Base-by-base conservation (phyloP, 2,329 filamentous ascomycete genomes). In the Fusarium drepaniforme region DNA sequence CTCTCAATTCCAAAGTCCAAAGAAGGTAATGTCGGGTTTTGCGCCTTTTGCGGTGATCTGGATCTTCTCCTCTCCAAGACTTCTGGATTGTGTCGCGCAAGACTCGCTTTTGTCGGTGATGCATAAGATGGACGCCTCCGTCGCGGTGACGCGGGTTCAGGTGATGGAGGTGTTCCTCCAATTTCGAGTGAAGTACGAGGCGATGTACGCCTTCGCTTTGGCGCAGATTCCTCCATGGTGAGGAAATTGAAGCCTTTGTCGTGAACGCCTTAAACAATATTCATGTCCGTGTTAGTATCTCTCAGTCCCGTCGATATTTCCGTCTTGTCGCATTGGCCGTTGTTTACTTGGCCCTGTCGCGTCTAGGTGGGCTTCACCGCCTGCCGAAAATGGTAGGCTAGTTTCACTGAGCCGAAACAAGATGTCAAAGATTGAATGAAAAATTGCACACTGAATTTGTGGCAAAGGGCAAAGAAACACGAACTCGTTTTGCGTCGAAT, bases 101-200 rank as follows among this genome's bases (percentile, higher is more conserved):
- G 82, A 76, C 90, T 93, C 15, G 91, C 87, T 79, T 87, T 90
- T 0, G 91, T 93, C 0, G 92, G 91, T n/a, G 91, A 93, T 64
- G 89, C 89, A 78, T 91, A 93, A 1, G 91, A 93, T 1, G 89
- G 87, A 1, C 87, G 86, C 57, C 78, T 78, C 37, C 77, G 81
- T 68, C 75, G 80, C 40, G 79, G 76, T 37, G 66, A 77, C 79
- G 62, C 76, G 77, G 74, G 86, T 79, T 61, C 66, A 59, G 68
- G 72, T 40, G 74, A 66, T 64, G 65, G 53, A n/a, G 59, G 53
- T 46, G 25, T 84, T 78, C 53, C 67, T 37, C 66, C 63, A 30
- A 76, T 56, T 5, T 78, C 60, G 44, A 74, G 63, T 37, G 76
- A 80, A 57, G 71, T 86, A 25, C 85, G 86, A 21, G 90, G 88